Evolutionary conservation across 495 filamentous ascomycete genomes (phyloP).

Genomic region (Symbiotaphrina buchneri): DNA sequence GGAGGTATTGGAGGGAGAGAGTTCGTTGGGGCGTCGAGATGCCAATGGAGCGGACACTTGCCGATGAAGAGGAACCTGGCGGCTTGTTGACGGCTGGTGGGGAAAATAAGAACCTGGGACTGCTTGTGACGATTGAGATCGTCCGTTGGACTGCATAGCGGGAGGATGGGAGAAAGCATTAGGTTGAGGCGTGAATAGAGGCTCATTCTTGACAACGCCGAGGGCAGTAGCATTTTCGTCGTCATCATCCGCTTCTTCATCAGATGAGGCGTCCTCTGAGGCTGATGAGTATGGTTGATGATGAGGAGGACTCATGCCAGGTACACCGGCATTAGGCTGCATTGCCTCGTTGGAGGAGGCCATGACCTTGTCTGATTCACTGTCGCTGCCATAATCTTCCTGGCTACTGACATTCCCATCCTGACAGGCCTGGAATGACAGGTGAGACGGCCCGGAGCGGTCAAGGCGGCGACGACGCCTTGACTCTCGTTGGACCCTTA

Average conservation of each 20-base stretch:
- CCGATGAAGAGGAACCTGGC: conserved; percentile 11
- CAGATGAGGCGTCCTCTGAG: conserved; percentile 7
- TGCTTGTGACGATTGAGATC: no score
- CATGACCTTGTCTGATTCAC: conserved; percentile 62
- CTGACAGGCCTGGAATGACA: no score
- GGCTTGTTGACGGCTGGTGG: conserved; percentile 9
- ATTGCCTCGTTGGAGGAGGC: conserved; percentile 70
- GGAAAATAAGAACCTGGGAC: conserved; percentile 14
- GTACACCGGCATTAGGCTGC: conserved; percentile 11
- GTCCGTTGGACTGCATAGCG: conserved; percentile 24
- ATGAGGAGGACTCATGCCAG: conserved; percentile 1
- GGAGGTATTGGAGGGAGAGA: conserved; percentile 31
- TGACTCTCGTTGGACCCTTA: conserved; percentile 41
- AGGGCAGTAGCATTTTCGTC: conserved; percentile 70
- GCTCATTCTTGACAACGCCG: conserved; percentile 32
- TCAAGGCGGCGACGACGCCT: conserved; percentile 31
- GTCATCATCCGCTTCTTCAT: conserved; percentile 34
- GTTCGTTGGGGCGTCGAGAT: conserved; percentile 16
- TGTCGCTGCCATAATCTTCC: conserved; percentile 74
- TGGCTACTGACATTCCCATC: no score
- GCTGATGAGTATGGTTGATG: not conserved
- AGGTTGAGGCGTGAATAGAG: conserved; percentile 61
- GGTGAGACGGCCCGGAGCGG: conserved; percentile 20
- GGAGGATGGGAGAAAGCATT: conserved; percentile 81
- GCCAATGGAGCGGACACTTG: conserved; percentile 18